Evolutionary conservation across 2,329 filamentous ascomycete genomes (phyloP).

Genomic region (Colletotrichum eremochloae): DNA sequence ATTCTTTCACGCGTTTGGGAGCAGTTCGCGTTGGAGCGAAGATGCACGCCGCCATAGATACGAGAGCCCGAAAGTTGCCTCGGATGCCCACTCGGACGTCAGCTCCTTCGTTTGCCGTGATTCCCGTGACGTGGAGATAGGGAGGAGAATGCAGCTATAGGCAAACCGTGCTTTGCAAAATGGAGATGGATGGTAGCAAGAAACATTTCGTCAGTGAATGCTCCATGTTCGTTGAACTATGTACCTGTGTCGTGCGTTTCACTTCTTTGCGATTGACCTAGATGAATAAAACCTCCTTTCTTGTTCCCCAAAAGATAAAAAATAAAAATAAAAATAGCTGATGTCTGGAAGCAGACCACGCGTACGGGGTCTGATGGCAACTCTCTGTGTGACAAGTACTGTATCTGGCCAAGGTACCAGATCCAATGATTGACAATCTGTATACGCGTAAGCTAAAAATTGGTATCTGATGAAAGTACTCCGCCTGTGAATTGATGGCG

Average conservation of each 20-base stretch:
- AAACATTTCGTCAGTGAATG: constrained; percentile 37
- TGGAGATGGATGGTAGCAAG: background rate
- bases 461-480: constrained; percentile 41
- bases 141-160: background rate
- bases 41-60: background rate
- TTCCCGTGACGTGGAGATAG: constrained; percentile 17
- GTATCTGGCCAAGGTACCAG: constrained; percentile 30
- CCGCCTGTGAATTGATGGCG: constrained; percentile 39
- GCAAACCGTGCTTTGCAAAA: background rate
- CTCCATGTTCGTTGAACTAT: constrained; percentile 35
- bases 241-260: constrained; percentile 31
- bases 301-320: constrained; percentile 26
- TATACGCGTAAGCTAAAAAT: constrained; percentile 41
- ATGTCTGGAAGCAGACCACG: constrained; percentile 30
- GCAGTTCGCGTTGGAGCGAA: background rate
- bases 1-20: background rate
- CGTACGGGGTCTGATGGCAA: constrained; percentile 27
- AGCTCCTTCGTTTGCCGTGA: constrained; percentile 24
- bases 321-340: constrained; percentile 1
- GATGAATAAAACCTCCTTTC: constrained; percentile 29
- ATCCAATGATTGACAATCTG: constrained; percentile 40
- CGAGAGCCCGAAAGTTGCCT: constrained; percentile 2
- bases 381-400: constrained; percentile 24
- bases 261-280: constrained; percentile 28
- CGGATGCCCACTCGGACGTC: constrained; percentile 23